Conservation (phyloP, 306 rosid species). For the Oemleria cerasiformis region DNA sequence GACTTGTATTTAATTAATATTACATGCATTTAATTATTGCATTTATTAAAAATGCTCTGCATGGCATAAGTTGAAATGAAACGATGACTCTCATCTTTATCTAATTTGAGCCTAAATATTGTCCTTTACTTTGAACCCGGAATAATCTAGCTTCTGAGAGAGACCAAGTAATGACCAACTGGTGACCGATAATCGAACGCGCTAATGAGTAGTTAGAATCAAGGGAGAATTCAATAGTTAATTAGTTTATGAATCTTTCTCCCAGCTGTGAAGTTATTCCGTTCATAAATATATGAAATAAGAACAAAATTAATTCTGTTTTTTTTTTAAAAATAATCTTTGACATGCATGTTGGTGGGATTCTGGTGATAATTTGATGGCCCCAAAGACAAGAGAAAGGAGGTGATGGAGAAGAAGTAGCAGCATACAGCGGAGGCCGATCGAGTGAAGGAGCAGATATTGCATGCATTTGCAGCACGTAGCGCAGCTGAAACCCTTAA, state of each 20-base stretch:
- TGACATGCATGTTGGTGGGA: not conserved
- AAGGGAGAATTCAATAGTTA: not conserved
- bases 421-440: not conserved
- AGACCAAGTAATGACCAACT: no score
- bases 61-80: no score
- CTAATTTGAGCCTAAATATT: no score
- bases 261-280: no score
- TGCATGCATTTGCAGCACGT: not conserved
- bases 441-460: not conserved
- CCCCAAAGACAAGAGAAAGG: not conserved
- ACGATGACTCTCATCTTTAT: no score
- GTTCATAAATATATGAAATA: no score
- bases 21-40: no score
- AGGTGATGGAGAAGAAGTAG: slow-evolving; percentile 2
- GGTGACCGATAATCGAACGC: no score
- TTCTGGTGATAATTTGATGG: slow-evolving; percentile 1
- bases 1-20: no score
- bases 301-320: not conserved
- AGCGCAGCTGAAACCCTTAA: not conserved
- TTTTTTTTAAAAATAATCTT: not conserved
- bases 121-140: no score
- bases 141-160: no score
- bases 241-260: not conserved
- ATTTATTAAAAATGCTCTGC: no score
- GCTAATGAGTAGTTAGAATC: not conserved